phyloP scores from a whole-genome alignment of 345 rosid species.

The Euphorbia lathyris region DNA sequence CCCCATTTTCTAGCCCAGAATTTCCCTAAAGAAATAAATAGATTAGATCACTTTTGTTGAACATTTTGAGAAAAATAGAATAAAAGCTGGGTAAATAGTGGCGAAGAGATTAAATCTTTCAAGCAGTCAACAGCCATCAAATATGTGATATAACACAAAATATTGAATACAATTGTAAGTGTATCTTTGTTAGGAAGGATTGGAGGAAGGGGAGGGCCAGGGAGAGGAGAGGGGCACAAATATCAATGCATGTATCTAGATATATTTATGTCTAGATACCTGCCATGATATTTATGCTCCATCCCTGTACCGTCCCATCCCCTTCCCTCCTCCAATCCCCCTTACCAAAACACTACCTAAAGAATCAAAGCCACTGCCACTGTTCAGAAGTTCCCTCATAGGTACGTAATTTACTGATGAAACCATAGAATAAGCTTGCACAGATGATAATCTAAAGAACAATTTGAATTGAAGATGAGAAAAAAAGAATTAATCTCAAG shows the following conservation, averaged over 20 bases:
- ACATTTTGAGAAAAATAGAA: conserved; percentile 3
- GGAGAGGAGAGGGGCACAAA: too few species aligned
- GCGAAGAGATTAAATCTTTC: neutral
- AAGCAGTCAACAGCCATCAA: neutral
- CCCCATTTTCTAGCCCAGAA: conserved; percentile 41
- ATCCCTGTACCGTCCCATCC: too few species aligned
- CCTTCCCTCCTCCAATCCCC: too few species aligned
- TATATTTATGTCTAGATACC: too few species aligned
- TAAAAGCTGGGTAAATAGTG: neutral
- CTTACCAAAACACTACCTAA: too few species aligned
- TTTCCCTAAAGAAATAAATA: conserved; percentile 36
- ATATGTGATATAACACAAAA: neutral
- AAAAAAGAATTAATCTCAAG: neutral
- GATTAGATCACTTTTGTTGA: conserved; percentile 12
- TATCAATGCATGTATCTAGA: too few species aligned
- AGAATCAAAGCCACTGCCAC: neutral
- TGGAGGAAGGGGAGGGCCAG: too few species aligned
- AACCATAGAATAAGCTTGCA: neutral
- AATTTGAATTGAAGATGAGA: neutral
- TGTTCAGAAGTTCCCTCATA: neutral
- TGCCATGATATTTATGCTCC: too few species aligned
- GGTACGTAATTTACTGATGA: conserved; percentile 1
- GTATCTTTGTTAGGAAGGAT: too few species aligned
- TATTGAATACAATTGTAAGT: neutral
- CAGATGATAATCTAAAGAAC: neutral